These are phyloP conservation scores for Scheffersomyces cryptocercus DNA, from an alignment of 1,139 yeast genomes.

Conservation along the genomic window DNA sequence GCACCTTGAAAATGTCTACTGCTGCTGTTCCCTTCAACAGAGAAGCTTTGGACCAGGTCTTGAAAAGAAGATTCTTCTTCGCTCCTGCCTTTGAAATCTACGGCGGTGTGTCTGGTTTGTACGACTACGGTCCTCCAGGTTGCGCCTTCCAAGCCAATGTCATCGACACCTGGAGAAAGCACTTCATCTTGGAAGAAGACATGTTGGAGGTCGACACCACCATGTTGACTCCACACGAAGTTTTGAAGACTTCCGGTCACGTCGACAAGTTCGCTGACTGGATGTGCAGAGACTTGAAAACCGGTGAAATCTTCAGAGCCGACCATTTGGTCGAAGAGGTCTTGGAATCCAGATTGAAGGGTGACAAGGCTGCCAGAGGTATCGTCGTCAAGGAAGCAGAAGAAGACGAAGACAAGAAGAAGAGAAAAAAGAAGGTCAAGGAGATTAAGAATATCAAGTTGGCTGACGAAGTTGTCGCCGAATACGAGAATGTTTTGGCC, in stretches of 20 bases:
- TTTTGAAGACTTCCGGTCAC: slow-evolving; percentile 97
- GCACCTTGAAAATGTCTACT: slow-evolving; percentile 29
- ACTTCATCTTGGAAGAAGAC: slow-evolving; percentile 94
- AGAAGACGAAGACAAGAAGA: slow-evolving; percentile 73
- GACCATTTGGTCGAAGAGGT: slow-evolving; percentile 98
- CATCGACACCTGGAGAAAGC: slow-evolving; percentile 95
- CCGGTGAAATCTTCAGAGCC: slow-evolving; percentile 98
- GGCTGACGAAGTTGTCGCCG: slow-evolving; percentile 74
- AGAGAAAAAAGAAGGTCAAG: slow-evolving; percentile 94
- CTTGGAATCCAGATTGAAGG: slow-evolving; percentile 90
- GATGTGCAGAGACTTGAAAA: slow-evolving; percentile 95
- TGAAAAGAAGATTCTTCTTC: slow-evolving; percentile 93
- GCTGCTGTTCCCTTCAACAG: slow-evolving; percentile 60
- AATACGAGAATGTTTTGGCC: slow-evolving; percentile 85
- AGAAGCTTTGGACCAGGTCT: slow-evolving; percentile 84
- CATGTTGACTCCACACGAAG: slow-evolving; percentile 97
- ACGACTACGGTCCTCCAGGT: slow-evolving; percentile 99
- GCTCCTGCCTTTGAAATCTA: slow-evolving; percentile 97
- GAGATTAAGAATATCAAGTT: slow-evolving; percentile 87
- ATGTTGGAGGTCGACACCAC: slow-evolving; percentile 99
- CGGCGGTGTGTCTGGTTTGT: slow-evolving; percentile 97
- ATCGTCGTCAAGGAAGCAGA: slow-evolving; percentile 52
- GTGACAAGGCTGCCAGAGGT: slow-evolving; percentile 96
- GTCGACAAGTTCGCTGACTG: slow-evolving; percentile 98
- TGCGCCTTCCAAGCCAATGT: slow-evolving; percentile 97